Evolutionary conservation across 768 basidiomycete genomes (phyloP).

Genomic region (Boletus coccyginus): DNA sequence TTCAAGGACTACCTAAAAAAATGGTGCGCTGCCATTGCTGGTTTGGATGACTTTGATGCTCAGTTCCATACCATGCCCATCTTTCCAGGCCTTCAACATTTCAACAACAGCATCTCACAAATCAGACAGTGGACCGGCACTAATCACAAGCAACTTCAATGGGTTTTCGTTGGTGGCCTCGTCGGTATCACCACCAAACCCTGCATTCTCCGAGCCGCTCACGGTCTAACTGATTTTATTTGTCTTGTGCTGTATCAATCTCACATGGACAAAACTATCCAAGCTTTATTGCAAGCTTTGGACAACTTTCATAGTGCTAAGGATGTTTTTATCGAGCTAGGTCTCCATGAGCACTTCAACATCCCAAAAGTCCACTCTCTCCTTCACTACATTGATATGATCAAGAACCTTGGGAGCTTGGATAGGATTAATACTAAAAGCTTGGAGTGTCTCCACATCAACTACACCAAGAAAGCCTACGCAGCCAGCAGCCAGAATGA

Average conservation of each 20-base stretch:
- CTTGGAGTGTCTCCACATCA: neutral
- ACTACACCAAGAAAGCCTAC: neutral
- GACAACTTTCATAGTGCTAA: neutral
- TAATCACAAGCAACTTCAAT: neutral
- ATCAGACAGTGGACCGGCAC: neutral
- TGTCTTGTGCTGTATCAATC: neutral
- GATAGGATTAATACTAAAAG: neutral
- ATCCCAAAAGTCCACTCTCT: neutral
- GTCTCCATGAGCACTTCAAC: neutral
- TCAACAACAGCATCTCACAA: neutral
- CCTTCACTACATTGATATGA: neutral
- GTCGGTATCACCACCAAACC: neutral
- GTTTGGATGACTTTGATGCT: neutral
- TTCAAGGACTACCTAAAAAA: conserved; percentile 3
- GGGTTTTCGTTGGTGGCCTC: accelerated
- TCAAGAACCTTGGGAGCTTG: neutral
- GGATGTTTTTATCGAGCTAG: neutral
- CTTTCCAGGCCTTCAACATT: neutral
- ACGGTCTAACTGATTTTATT: neutral
- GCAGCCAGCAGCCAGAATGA: neutral
- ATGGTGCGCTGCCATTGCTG: neutral
- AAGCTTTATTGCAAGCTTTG: neutral
- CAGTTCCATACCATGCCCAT: neutral
- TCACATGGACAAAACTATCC: neutral
- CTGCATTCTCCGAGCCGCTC: neutral